A percentile compares a stretch with the other conserved stretches of the same genome.
Evolutionary conservation across 2,329 filamentous ascomycete genomes (phyloP).

Genomic region (Neonectria sp.): DNA sequence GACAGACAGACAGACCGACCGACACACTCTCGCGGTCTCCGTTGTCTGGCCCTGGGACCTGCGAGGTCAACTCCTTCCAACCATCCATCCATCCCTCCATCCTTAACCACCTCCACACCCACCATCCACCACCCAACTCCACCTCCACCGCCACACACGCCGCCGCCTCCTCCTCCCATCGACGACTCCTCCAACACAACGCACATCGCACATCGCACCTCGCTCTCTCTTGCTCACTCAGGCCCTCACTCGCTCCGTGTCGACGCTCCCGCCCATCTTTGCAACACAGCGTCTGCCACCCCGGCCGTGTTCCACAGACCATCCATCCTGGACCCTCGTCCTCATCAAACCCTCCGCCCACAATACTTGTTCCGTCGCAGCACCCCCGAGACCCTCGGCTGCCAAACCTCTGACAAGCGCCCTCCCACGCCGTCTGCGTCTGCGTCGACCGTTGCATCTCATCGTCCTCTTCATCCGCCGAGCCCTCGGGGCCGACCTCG

Average conservation of each 20-base stretch:
- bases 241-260: slow-evolving; percentile 25
- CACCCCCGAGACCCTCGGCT: slow-evolving; percentile 39
- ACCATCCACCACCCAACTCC: slow-evolving; percentile 19
- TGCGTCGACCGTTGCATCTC: slow-evolving; percentile 29
- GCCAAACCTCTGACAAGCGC: slow-evolving; percentile 39
- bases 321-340: slow-evolving; percentile 43
- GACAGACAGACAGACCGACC: neutral
- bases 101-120: slow-evolving; percentile 28
- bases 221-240: slow-evolving; percentile 32
- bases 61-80: slow-evolving; percentile 29
- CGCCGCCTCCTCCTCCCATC: slow-evolving; percentile 26
- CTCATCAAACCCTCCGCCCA: slow-evolving; percentile 48
- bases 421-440: slow-evolving; percentile 26
- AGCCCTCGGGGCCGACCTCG: slow-evolving; percentile 33
- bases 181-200: slow-evolving; percentile 28
- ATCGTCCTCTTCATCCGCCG: slow-evolving; percentile 28
- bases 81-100: slow-evolving; percentile 25
- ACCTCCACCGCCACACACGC: slow-evolving; percentile 28
- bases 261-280: slow-evolving; percentile 38
- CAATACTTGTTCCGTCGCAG: slow-evolving; percentile 33
- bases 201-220: slow-evolving; percentile 28
- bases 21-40: slow-evolving; percentile 35
- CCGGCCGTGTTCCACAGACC: slow-evolving; percentile 40
- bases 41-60: slow-evolving; percentile 33
- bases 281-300: slow-evolving; percentile 37